Base-by-base conservation (phyloP, 2,329 filamentous ascomycete genomes). In the Microcera coccophila region DNA sequence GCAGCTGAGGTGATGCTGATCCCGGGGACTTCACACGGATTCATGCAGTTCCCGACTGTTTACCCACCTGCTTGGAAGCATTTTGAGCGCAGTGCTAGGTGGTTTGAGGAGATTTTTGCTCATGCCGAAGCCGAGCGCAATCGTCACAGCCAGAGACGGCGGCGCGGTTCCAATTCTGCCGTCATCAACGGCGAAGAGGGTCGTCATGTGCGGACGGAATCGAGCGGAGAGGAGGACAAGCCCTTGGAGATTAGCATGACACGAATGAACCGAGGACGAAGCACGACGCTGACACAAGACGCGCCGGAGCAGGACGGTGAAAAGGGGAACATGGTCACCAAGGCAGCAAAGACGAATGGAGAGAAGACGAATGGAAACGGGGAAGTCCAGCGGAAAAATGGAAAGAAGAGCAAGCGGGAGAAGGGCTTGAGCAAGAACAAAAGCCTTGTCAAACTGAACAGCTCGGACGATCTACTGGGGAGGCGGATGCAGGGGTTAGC, bases 41-140 rank as follows among this genome's bases (percentile, higher is more conserved):
- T 98, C 65, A 69, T 96, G 55, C 90, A 96, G 61, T 95, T 98
- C 60, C 88, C 89, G 0, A 75, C 80, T 1, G 73, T 96, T 3
- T 98, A 94, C 55, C 90, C 90, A 0, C 88, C 93, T 8, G 90
- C 87, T 1, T 95, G 90, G 87, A 85, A 84, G 57, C 84, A 94
- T 60, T 87, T 97, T 55, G 81, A 85, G 51, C 79, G 85, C 24
- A 87, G 86, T 49, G 84, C 82, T 0, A 70, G 74, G 14, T 97
- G 91, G 91, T 90, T 96, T 54, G 76, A 84, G 36, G 82, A 90
- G 20, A 75, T 90, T 0, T 91, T 95, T 38, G 67, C 67, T 42
- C 72, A 65, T 26, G 79, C 72, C 3, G 72, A 77, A 16, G 36
- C 66, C 59, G 39, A 65, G 63, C 52, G 64, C 52, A 44, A 61